These are phyloP conservation scores for Ulota crispa DNA, from an alignment of 225 moss, liverwort and hornwort genomes.

Conservation along the genomic window DNA sequence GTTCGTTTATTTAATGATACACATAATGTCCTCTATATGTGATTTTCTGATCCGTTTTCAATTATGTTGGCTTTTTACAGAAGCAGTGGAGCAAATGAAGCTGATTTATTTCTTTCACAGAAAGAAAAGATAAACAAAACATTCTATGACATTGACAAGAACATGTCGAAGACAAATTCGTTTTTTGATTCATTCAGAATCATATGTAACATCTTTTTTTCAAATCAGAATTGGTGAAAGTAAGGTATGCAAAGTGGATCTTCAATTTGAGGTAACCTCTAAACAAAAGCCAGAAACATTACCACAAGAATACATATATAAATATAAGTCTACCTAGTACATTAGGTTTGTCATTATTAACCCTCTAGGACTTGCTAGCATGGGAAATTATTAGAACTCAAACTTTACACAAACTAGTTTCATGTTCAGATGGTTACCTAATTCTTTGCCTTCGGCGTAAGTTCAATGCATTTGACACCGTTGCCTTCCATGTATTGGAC, in stretches of 20 bases:
- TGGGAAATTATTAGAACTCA: not conserved
- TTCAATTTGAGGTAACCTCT: not conserved
- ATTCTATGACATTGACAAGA: not conserved
- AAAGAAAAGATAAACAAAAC: not conserved
- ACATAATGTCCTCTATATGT: not conserved
- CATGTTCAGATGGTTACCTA: conserved; percentile 27
- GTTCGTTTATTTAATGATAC: conserved; percentile 16
- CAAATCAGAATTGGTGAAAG: not conserved
- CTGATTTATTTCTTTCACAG: not conserved
- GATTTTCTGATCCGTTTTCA: conserved; percentile 6
- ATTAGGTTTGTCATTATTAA: not conserved
- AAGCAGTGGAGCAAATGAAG: not conserved
- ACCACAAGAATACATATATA: not conserved
- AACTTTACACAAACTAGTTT: not conserved
- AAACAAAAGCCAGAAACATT: not conserved
- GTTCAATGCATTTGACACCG: conserved; percentile 70
- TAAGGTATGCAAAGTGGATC: not conserved
- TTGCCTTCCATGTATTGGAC: conserved; percentile 90
- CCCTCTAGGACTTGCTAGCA: not conserved
- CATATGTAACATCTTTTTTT: not conserved
- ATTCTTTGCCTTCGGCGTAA: conserved; percentile 69
- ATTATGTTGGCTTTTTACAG: not conserved
- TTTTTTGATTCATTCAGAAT: not conserved
- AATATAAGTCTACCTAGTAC: not conserved
- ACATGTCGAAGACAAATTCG: not conserved